Evolutionary conservation across 805 yeast genomes (phyloP).

Genomic region (Novakomyces olei): DNA sequence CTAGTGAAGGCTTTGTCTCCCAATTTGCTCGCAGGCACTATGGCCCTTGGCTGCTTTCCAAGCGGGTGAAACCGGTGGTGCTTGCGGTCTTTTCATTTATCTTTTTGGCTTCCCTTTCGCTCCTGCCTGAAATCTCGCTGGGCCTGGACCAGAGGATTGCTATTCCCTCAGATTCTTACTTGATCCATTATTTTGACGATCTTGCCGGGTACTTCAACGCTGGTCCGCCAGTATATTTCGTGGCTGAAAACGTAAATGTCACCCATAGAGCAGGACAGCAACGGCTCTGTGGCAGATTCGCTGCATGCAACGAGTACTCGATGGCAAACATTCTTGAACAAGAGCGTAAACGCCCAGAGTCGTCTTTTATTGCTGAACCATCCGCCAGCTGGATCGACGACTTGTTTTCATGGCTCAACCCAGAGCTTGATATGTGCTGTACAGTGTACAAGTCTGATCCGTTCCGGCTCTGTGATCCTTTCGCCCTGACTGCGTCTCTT

Average conservation of each 20-base stretch:
- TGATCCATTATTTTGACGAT: constrained; percentile 61
- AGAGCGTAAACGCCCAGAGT: constrained; percentile 45
- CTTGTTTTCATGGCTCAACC: constrained; percentile 67
- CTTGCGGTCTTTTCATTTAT: constrained; percentile 34
- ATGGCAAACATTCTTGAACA: constrained; percentile 63
- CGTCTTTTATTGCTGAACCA: constrained; percentile 56
- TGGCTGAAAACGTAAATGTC: constrained; percentile 45
- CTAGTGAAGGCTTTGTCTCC: constrained; percentile 15
- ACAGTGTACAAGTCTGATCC: constrained; percentile 33
- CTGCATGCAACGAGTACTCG: constrained; percentile 62
- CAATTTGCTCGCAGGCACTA: constrained; percentile 29
- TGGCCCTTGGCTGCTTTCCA: constrained; percentile 36
- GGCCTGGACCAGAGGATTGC: constrained; percentile 91
- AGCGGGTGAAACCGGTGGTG: constrained; percentile 26
- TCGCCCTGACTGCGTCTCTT: too few relatives aligned
- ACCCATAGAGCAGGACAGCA: constrained; percentile 44
- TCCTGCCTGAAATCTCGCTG: constrained; percentile 44
- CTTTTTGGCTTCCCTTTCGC: constrained; percentile 44
- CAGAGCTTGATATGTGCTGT: constrained; percentile 71
- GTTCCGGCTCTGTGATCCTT: constrained; percentile 21
- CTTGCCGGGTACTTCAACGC: constrained; percentile 49
- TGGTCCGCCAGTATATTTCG: constrained; percentile 84
- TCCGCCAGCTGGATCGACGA: constrained; percentile 88
- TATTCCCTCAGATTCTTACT: constrained; percentile 59
- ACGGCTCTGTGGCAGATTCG: constrained; percentile 64